phyloP scores from a whole-genome alignment of 2,329 filamentous ascomycete genomes.

The Sporothrix inflata region DNA sequence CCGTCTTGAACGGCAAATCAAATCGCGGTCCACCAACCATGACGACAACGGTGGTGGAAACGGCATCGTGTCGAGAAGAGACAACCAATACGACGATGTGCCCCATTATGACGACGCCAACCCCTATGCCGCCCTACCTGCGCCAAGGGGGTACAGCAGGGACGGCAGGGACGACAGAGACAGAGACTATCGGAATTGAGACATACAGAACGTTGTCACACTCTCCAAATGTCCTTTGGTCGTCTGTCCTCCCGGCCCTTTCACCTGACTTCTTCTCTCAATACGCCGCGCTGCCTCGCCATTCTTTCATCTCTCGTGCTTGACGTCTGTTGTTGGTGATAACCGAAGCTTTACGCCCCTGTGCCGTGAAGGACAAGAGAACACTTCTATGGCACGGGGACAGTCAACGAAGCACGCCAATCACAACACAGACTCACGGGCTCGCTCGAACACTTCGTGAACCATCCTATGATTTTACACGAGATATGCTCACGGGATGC shows the following conservation, averaged over 20 bases:
- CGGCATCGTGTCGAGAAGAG: conserved; percentile 48
- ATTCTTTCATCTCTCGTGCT: background rate
- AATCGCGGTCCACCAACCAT: conserved; percentile 10
- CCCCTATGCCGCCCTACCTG: conserved; percentile 51
- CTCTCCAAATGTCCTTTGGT: background rate
- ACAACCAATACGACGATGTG: conserved; percentile 48
- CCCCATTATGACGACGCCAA: conserved; percentile 54
- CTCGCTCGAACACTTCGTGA: background rate
- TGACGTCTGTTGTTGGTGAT: background rate
- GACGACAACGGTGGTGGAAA: conserved; percentile 44
- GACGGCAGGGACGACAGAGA: conserved; percentile 43
- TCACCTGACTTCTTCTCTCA: background rate
- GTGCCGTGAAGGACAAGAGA: background rate
- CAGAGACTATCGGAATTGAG: conserved; percentile 21
- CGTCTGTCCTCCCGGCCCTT: background rate
- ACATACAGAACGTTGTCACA: background rate
- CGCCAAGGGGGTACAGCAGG: conserved; percentile 35
- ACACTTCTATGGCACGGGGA: background rate
- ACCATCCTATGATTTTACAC: background rate
- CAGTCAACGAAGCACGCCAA: background rate
- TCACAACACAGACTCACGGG: background rate
- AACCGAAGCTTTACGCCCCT: background rate
- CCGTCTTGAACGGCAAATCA: conserved; percentile 45
- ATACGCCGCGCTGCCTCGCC: background rate
- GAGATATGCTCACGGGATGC: background rate